Evolutionary conservation across 2,329 filamentous ascomycete genomes (phyloP).

Genomic region (Colletotrichum kahawae): DNA sequence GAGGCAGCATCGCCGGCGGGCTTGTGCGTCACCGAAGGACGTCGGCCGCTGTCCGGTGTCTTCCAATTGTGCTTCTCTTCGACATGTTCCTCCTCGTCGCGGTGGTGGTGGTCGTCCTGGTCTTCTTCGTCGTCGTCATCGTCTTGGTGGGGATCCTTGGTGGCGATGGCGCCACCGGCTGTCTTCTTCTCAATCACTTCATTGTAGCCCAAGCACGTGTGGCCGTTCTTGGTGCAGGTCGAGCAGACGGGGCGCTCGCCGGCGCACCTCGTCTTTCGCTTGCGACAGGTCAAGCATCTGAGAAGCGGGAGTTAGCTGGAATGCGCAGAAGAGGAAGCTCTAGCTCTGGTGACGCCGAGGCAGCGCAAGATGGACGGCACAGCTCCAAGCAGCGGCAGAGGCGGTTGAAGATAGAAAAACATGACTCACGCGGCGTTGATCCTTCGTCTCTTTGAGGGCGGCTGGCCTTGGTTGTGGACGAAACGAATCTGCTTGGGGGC

Average conservation of each 20-base stretch:
- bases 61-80: constrained; percentile 34
- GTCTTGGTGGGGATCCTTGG: constrained; percentile 25
- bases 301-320: background rate
- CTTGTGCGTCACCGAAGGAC: background rate
- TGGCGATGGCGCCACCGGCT: constrained; percentile 5
- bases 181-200: constrained; percentile 55
- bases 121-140: constrained; percentile 32
- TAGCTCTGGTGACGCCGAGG: background rate
- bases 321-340: background rate
- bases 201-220: constrained; percentile 71
- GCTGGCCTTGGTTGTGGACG: constrained; percentile 82
- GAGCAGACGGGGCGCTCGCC: constrained; percentile 75
- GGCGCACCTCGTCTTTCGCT: constrained; percentile 77
- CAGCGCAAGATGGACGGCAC: background rate
- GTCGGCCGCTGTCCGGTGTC: constrained; percentile 17
- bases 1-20: background rate
- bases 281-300: constrained; percentile 75
- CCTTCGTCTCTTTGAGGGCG: constrained; percentile 77
- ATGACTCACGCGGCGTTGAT: constrained; percentile 77
- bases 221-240: constrained; percentile 74
- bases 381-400: background rate
- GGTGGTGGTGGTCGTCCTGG: constrained; percentile 39
- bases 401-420: background rate
- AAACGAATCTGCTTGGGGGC: constrained; percentile 72
- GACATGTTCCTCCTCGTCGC: constrained; percentile 42